Conservation (phyloP, 2,329 filamentous ascomycete species). For the Penicillium rolfsii region DNA sequence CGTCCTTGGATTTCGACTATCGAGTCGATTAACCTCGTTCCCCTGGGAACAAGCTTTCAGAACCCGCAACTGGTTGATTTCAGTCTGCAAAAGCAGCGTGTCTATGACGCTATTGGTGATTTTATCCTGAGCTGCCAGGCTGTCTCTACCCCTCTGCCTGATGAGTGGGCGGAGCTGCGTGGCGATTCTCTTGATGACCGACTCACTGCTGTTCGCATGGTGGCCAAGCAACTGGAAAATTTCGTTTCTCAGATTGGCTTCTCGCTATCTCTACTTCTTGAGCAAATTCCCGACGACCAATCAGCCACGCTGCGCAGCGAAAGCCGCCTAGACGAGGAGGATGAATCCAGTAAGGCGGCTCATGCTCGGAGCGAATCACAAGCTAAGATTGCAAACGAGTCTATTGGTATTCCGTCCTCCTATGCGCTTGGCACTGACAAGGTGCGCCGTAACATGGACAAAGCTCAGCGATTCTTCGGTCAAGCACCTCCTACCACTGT, state of each 20-base stretch:
- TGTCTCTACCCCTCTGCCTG: constrained; percentile 85
- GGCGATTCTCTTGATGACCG: constrained; percentile 88
- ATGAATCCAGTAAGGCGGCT: constrained; percentile 29
- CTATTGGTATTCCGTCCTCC: constrained; percentile 51
- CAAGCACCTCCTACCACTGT: constrained; percentile 49
- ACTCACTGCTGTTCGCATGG: constrained; percentile 75
- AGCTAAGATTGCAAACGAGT: constrained; percentile 42
- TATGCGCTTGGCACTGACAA: constrained; percentile 46
- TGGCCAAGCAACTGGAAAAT: constrained; percentile 78
- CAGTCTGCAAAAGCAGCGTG: constrained; percentile 83
- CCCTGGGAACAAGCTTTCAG: constrained; percentile 75
- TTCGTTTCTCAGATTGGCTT: constrained; percentile 86
- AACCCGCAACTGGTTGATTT: constrained; percentile 87
- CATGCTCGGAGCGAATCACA: constrained; percentile 41
- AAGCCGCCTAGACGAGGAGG: constrained; percentile 36
- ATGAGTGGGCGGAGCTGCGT: constrained; percentile 94
- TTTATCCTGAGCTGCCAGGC: constrained; percentile 85
- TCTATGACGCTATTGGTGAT: constrained; percentile 93
- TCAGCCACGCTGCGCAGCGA: constrained; percentile 53
- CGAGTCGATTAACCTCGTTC: constrained; percentile 87
- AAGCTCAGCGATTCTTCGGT: constrained; percentile 53
- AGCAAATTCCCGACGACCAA: constrained; percentile 66
- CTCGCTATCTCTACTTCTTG: constrained; percentile 82
- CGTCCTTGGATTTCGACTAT: constrained; percentile 86
- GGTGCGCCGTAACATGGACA: constrained; percentile 50